phyloP scores from a whole-genome alignment of 2,329 filamentous ascomycete genomes.

The Cercospora zeina region DNA sequence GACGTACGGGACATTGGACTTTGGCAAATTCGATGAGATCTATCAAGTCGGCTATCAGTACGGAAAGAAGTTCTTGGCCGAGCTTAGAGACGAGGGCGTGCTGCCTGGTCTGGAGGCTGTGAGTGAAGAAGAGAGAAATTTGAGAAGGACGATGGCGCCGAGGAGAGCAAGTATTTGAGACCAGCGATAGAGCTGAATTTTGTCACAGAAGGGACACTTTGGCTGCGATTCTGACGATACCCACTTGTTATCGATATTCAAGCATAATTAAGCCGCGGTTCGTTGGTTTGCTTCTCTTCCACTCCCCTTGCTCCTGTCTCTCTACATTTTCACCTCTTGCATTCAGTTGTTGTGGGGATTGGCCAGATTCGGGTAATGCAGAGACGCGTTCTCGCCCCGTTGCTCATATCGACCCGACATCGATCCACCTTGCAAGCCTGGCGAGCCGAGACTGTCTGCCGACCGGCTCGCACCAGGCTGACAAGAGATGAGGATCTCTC shows the following conservation, averaged over 20 bases:
- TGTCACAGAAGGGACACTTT: not conserved
- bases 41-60: constrained; percentile 85
- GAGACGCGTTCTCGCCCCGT: not conserved
- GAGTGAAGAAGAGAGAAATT: constrained; percentile 53
- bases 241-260: not conserved
- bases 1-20: constrained; percentile 89
- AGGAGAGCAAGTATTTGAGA: constrained; percentile 50
- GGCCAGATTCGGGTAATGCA: not conserved
- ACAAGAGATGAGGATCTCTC: not conserved
- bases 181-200: not conserved
- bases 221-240: constrained; percentile 7
- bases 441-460: not conserved
- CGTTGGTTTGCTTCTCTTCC: not conserved
- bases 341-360: not conserved
- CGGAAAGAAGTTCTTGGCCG: constrained; percentile 75
- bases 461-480: not conserved
- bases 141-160: constrained; percentile 55
- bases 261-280: not conserved
- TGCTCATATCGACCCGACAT: not conserved
- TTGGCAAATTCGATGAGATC: constrained; percentile 97
- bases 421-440: not conserved
- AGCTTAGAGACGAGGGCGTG: constrained; percentile 74
- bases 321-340: not conserved
- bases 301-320: not conserved
- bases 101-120: constrained; percentile 58